These are phyloP conservation scores for Spathaspora sp. DNA, from an alignment of 1,139 yeast species.

Conservation along the genomic window DNA sequence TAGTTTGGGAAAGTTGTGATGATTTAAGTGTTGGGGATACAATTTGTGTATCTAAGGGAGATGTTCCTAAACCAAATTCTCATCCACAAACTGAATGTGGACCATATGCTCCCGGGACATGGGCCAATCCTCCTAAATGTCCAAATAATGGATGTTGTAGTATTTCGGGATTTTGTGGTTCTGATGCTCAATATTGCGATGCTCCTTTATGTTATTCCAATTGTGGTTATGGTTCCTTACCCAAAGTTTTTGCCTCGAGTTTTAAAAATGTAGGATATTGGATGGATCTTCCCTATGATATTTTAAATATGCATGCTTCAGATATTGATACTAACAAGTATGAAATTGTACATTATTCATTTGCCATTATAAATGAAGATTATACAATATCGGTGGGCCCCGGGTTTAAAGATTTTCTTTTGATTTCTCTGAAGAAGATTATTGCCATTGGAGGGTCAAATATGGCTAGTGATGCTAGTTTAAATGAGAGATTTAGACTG, in stretches of 20 bases:
- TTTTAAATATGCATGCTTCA: conserved; percentile 14
- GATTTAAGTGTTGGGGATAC: conserved; percentile 11
- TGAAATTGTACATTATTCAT: conserved; percentile 18
- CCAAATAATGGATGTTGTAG: conserved; percentile 21
- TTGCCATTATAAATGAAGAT: conserved; percentile 15
- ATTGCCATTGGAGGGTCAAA: conserved; percentile 18
- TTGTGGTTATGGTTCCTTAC: conserved; percentile 20
- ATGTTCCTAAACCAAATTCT: conserved; percentile 15
- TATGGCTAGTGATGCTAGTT: conserved; percentile 13
- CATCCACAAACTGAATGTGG: conserved; percentile 17
- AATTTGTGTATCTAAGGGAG: conserved; percentile 16
- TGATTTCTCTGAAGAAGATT: conserved; percentile 15
- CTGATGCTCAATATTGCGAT: conserved; percentile 15
- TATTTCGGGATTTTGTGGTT: conserved; percentile 16
- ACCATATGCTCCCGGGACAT: conserved; percentile 16
- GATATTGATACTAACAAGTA: conserved; percentile 9
- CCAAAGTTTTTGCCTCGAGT: conserved; percentile 14
- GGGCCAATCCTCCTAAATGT: conserved; percentile 10
- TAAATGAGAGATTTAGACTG: conserved; percentile 13
- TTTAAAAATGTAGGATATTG: conserved; percentile 20
- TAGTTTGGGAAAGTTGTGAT: conserved; percentile 16
- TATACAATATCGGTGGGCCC: conserved; percentile 11
- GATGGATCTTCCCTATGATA: conserved; percentile 14
- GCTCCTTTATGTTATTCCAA: conserved; percentile 17
- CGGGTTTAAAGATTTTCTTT: conserved; percentile 11